Percentiles rank a stretch among this genome's conserved stretches.
These are phyloP conservation scores for Amesomyces nigricolor DNA, from an alignment of 2,329 filamentous ascomycete species.

Conservation along the genomic window DNA sequence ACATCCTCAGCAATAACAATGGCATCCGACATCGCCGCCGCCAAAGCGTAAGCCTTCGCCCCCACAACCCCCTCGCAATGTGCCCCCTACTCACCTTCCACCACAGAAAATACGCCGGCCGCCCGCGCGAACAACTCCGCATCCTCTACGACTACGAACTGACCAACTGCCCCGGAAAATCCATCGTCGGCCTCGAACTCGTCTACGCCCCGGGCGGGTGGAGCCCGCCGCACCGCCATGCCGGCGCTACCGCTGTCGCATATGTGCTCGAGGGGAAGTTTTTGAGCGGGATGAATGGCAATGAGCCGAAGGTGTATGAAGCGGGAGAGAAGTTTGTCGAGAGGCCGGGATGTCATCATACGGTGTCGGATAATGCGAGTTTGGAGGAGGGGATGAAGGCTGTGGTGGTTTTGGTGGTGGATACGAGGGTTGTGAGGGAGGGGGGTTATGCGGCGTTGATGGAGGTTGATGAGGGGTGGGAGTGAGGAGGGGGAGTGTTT, in stretches of 20 bases:
- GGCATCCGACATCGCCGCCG: slow-evolving; percentile 2
- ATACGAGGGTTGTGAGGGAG: slow-evolving; percentile 12
- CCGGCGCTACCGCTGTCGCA: slow-evolving; percentile 37
- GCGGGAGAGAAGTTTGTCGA: slow-evolving; percentile 39
- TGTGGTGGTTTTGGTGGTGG: slow-evolving; percentile 14
- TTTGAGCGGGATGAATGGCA: slow-evolving; percentile 45
- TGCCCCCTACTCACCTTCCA: background rate
- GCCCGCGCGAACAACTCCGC: slow-evolving; percentile 10
- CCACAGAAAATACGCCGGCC: slow-evolving; percentile 9
- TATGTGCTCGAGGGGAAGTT: slow-evolving; percentile 36
- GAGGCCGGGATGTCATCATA: slow-evolving; percentile 44
- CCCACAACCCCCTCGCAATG: background rate
- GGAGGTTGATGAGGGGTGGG: slow-evolving; percentile 9
- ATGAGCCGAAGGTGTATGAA: slow-evolving; percentile 35
- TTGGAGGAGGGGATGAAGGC: slow-evolving; percentile 29
- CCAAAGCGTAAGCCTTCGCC: background rate
- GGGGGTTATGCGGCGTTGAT: slow-evolving; percentile 5
- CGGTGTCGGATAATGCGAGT: slow-evolving; percentile 41
- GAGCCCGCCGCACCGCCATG: slow-evolving; percentile 44
- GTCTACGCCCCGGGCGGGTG: slow-evolving; percentile 31
- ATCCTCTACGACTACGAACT: slow-evolving; percentile 31
- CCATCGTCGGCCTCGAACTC: slow-evolving; percentile 36
- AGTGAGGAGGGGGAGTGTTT: background rate
- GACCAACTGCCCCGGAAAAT: slow-evolving; percentile 36
- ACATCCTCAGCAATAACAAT: background rate